Base-by-base conservation (phyloP, 768 basidiomycete genomes). In the Mycena chlorophos region DNA sequence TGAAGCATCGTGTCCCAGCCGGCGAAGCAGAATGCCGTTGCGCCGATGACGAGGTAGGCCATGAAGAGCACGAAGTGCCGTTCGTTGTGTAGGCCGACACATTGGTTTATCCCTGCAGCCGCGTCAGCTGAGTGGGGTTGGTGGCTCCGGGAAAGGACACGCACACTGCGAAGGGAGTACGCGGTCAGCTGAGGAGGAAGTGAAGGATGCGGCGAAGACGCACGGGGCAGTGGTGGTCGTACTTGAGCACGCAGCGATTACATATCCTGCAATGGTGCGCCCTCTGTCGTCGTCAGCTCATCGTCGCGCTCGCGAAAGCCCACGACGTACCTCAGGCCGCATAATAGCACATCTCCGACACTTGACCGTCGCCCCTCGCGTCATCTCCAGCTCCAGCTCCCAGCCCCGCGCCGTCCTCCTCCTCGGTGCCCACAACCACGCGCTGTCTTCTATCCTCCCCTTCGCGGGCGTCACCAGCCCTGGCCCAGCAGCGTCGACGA, bases 1-100 rank as follows among this genome's bases (percentile, higher is more conserved):
- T 78, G 66, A 29, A 87, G 68, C 14, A 87, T 74, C 27, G 81
- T 73, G 0, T 68, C 66, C 68, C 85, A 94, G 27, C 97, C 96
- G 16, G 77, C 73, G 47, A 87, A 83, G 56, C 76, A 85, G 54
- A 85, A 80, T 14, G 89, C 84, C 1, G 43, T 6, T 42, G 56
- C 57, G 19, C 85, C 77, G 2, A 93, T 54, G 20, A 89, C 84
- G 34, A 98, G 85, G 70, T 96, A 97, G 26, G 78, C 76, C 92
- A 98, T 88, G 80, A 98, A 99, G 45, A 98, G 75, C 34, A 96
- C 81, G 64, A 99, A 99, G 72, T 98, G 94, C 0, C 96, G 86
- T 67, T 98, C 95, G 63, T 98, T 99, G 68, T 96, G 79, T 5
- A 98, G 70, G 12, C 96, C 96, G 40, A 99, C 96, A 67, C 96